Evolutionary conservation across 768 basidiomycete genomes (phyloP), one percentile per base, ranked within the genome.

Genomic region (Podaxis carcinomalis): DNA sequence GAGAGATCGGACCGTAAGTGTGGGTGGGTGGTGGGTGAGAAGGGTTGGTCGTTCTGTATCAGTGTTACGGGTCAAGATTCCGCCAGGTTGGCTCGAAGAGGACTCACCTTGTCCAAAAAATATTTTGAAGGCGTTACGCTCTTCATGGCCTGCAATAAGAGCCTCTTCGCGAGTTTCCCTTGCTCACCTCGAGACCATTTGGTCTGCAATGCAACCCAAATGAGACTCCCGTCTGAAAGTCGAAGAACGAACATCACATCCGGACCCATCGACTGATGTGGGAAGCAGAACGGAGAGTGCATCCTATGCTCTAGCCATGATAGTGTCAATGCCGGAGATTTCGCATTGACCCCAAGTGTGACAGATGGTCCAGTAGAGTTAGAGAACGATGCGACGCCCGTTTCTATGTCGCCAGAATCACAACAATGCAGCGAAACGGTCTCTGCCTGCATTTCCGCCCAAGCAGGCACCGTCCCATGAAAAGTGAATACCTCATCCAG

Each of bases 201-300:
- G 3, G 74, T 75, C 58, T 80, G 78, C 23, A 80, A 60, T 1
- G 73, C 75, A 5, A 80, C 79, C 79, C 78, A 81, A 23, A 80
- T 70, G 0, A 68, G 60, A 0, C 71, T 68, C 7, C 68, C 71
- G 32, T 78, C 74, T 2, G 67, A 65, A 1, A 81, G 68, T 32
- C 65, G 68, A 21, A 81, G 57, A 1, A 77, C 69, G 36, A 81
- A 79, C 9, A 81, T 49, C 3, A 78, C 64, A 62, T 80, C 78
- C 0, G 79, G 80, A 1, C 78, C 78, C 78, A 80, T 78, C 0
- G 67, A 66, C 1, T 49, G 62, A 39, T 75, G 73, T 1, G 80
- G 79, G 62, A 80, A 77, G 57, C 78, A 79, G 28, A 80, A 68
- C 1, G 78, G 71, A 2, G 73, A 64, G 32, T 70, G 67, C 1